Evolutionary conservation across 2,329 filamentous ascomycete species (phyloP), one percentile per base, ranked within the genome.

Genomic region (Aureobasidium sp.): DNA sequence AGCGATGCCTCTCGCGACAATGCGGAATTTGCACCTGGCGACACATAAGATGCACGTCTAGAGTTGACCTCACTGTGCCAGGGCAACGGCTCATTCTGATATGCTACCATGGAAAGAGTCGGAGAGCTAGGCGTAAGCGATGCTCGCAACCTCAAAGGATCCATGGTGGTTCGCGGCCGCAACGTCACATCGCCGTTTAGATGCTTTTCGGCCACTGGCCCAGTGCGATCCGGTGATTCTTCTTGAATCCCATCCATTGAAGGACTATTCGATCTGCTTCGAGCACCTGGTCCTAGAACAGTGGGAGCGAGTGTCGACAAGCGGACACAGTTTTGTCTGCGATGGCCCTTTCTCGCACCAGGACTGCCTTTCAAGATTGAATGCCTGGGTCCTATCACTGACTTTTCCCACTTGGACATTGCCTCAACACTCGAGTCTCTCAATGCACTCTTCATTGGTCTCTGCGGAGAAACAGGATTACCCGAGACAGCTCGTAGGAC

Each of bases 351-450:
- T 22, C 76, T 73, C 22, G 75, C 74, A 53, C 72, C 74, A 1
- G 77, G 76, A 50, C 76, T 78, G 0, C 76, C 74, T 65, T 78
- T 78, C 63, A 78, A 50, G 0, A 75, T 75, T 8, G 76, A 78
- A 12, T 76, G 73, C 61, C 76, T 78, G 0, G 69, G 68, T 1
- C 63, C 2, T 71, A 69, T n/a, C 71, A 65, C 12, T 71, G 73
- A 22, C 68, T 63, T 27, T 68, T 78, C 77, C 76, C 60, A 78
- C 77, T 3, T 75, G 75, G 49, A 76, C 75, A 73, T 37, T 9
- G 5, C 11, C 9, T 53, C 48, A 15, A 5, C 39, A n/a, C 31
- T 29, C 27, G 54, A 39, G 5, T 48, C 33, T 37, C 31, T 44
- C 17, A 39, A 37, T 3, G 42, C 19, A 37, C 22, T 50, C 37